A percentile compares a stretch with the other conserved stretches of the same genome.
phyloP scores from a whole-genome alignment of 1,284 basidiomycete genomes.

The Cutaneotrichosporon cutaneum region DNA sequence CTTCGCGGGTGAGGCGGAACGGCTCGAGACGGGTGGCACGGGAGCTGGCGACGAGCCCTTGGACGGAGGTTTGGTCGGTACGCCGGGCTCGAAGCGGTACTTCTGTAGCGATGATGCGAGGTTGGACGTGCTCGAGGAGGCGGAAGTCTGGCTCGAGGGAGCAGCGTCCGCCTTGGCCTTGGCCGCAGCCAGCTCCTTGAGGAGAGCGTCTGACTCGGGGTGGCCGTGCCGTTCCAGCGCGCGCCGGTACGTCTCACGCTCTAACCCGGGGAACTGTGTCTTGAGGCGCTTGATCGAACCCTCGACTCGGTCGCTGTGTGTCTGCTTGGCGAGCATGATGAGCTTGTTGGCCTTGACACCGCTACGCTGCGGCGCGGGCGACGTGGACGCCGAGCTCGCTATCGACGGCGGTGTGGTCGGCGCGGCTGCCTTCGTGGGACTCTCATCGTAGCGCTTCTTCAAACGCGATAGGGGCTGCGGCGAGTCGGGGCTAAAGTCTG shows the following conservation, averaged over 20 bases:
- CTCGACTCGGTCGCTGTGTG: slow-evolving; percentile 22
- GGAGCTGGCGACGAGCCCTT: not conserved
- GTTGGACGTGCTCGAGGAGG: not conserved
- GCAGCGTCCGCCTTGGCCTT: slow-evolving; percentile 5
- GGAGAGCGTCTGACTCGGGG: slow-evolving; percentile 17
- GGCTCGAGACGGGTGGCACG: not conserved
- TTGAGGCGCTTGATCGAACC: slow-evolving; percentile 20
- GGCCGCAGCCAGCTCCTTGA: not conserved
- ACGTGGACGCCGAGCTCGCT: slow-evolving; percentile 10
- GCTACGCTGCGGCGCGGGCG: slow-evolving; percentile 21
- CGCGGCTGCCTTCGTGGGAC: slow-evolving; percentile 10
- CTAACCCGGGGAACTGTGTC: slow-evolving; percentile 28
- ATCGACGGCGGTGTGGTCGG: not conserved
- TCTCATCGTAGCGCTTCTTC: slow-evolving; percentile 30
- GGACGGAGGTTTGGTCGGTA: slow-evolving; percentile 1
- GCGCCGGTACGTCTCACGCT: slow-evolving; percentile 17
- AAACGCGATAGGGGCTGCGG: slow-evolving; percentile 28
- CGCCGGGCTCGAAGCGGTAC: slow-evolving; percentile 13
- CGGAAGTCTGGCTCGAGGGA: not conserved
- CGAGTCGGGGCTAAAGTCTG: slow-evolving; percentile 24
- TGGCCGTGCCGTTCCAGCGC: slow-evolving; percentile 21
- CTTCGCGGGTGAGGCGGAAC: not conserved
- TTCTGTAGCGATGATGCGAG: slow-evolving; percentile 6
- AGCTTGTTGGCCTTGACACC: slow-evolving; percentile 9
- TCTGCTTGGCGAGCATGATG: slow-evolving; percentile 15